A percentile compares a stretch with the other conserved stretches of the same genome.
Evolutionary conservation across 2,329 filamentous ascomycete genomes (phyloP).

Genomic region (Ceratocystis variospora): DNA sequence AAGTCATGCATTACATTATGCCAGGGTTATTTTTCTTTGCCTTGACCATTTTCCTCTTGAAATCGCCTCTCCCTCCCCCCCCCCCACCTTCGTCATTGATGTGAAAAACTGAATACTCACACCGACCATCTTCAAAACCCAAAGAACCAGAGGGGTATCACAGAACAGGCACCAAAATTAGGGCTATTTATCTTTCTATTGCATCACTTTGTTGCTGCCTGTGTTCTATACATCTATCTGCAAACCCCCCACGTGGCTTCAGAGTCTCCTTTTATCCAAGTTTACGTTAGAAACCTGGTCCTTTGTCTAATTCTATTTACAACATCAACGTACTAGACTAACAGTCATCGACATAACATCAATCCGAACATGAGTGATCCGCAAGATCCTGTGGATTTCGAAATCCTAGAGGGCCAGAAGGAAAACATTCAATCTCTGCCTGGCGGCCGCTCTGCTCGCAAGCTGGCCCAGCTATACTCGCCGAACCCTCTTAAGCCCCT

Average conservation of each 20-base stretch:
- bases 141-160: not conserved
- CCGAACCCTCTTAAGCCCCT: conserved; percentile 46
- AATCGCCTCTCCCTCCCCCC: not conserved
- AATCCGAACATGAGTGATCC: conserved; percentile 33
- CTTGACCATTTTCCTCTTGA: not conserved
- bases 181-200: not conserved
- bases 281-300: not conserved
- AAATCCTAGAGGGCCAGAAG: conserved; percentile 90
- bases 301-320: not conserved
- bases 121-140: not conserved
- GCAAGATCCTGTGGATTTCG: conserved; percentile 56
- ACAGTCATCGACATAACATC: no score
- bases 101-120: not conserved
- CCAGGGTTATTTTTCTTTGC: no score
- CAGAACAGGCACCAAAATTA: not conserved
- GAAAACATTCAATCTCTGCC: conserved; percentile 95
- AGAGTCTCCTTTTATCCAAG: not conserved
- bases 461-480: conserved; percentile 71
- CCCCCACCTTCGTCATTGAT: not conserved
- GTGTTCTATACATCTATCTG: not conserved
- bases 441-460: conserved; percentile 73
- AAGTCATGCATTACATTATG: not conserved
- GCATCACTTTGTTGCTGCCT: not conserved
- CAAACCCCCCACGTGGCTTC: not conserved
- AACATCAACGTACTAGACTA: not conserved